Percentiles rank a stretch among this genome's conserved stretches.
These are phyloP conservation scores for Leersia perrieri DNA, from an alignment of 176 grass and related monocot species.

Conservation along the genomic window DNA sequence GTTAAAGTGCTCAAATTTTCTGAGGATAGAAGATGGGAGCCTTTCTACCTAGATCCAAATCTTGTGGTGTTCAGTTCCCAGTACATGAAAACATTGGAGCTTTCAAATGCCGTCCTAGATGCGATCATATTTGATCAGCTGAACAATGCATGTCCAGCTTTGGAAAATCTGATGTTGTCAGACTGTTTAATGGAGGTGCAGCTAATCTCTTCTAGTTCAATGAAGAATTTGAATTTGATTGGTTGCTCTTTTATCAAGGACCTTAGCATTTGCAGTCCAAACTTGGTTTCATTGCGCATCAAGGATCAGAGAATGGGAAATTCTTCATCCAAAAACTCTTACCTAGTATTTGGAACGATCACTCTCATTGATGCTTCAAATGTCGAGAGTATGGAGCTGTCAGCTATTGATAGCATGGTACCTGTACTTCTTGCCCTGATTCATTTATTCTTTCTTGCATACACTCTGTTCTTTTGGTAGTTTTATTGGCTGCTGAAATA, in stretches of 20 bases:
- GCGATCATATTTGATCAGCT: background rate
- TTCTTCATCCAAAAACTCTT: background rate
- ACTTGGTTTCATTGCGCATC: background rate
- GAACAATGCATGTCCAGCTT: background rate
- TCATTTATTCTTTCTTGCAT: background rate
- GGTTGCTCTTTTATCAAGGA: background rate
- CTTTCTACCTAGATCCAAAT: background rate
- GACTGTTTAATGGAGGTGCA: background rate
- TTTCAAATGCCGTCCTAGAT: background rate
- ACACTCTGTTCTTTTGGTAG: background rate
- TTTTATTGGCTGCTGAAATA: background rate
- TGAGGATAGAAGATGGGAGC: background rate
- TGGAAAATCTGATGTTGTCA: background rate
- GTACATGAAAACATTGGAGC: background rate
- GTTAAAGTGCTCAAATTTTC: slow-evolving; percentile 1
- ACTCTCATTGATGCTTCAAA: background rate
- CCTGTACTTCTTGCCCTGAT: background rate
- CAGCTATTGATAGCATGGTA: background rate
- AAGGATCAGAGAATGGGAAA: background rate
- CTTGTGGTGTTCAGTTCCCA: background rate
- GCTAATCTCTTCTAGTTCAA: background rate
- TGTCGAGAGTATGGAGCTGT: background rate
- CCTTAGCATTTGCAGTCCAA: background rate
- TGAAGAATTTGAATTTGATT: background rate
- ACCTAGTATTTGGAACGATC: background rate